phyloP scores from a whole-genome alignment of 2,329 filamentous ascomycete species.

The Penicillium sp. region DNA sequence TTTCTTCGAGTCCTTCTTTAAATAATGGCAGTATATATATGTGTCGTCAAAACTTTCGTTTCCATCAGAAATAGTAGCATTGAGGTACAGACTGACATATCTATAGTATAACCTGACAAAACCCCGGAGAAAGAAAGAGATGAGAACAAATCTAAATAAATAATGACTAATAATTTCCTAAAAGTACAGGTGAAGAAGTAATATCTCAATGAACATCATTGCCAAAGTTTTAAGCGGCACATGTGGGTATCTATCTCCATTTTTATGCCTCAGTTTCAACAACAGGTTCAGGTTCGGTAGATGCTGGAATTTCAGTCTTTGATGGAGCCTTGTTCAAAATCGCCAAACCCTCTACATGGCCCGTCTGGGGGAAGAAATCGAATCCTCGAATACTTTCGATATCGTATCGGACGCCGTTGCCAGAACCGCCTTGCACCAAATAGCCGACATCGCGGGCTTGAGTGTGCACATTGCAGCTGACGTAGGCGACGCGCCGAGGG shows the following conservation, averaged over 20 bases:
- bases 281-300: background rate
- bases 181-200: background rate
- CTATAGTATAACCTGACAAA: background rate
- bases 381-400: constrained; percentile 91
- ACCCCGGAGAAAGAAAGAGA: background rate
- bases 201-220: background rate
- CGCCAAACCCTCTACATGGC: constrained; percentile 64
- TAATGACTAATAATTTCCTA: background rate
- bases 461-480: constrained; percentile 97
- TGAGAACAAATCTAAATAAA: constrained; percentile 1
- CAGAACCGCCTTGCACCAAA: constrained; percentile 64
- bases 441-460: constrained; percentile 91
- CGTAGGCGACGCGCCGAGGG: constrained; percentile 80
- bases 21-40: background rate
- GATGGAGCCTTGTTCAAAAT: constrained; percentile 46
- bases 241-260: background rate
- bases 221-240: background rate
- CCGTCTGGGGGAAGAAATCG: constrained; percentile 92
- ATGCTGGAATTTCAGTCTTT: background rate
- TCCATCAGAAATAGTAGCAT: no score
- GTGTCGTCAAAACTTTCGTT: background rate
- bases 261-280: background rate
- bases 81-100: background rate
- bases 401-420: constrained; percentile 57
- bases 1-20: background rate